Base-by-base conservation (phyloP, 768 basidiomycete species). In the Ramaria sp. region DNA sequence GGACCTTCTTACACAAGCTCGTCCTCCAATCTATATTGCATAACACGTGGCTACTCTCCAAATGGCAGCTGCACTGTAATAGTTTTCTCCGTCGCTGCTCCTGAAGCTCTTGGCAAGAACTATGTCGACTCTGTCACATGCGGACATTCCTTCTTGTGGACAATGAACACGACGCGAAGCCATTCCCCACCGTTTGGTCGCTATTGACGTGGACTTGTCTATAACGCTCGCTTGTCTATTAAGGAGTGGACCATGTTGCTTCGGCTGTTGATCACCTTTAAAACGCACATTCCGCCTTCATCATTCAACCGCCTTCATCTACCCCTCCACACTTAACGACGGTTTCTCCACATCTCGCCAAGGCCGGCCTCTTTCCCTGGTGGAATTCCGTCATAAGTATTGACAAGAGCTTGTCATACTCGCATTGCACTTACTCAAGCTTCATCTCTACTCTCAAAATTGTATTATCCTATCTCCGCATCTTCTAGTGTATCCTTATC, bases 361-460 rank as follows among this genome's bases (percentile, higher is more conserved):
- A 51, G 50, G 50, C 50, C 24, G 6, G 27, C 50, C 50, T 48
- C 54, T 47, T 33, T 56, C 54, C 54, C 54, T 56, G 54, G n/a
- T 48, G 54, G 54, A 56, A 10, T 33, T 48, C 47, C 17, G 19
- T 31, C 30, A 54, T 43, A 54, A n/a, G n/a, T n/a, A n/a, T n/a
- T n/a, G n/a, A n/a, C 42, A 13, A 46, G 13, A 13, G 5, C 27
- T 47, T 19, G 42, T 48, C 38, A 20, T 43, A 31, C 33, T 30
- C 24, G 19, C 54, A 45, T n/a, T 47, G 19, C 42, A 1, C 31
- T 33, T 11, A n/a, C n/a, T 24, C 42, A 20, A n/a, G n/a, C n/a
- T n/a, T 13, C 50, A 19, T 51, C 33, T 51, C 50, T 15, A 13
- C 5, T 31, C 20, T n/a, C 30, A 2, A 51, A 37, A 51, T 37